A percentile compares a stretch with the other conserved stretches of the same genome.
Conservation (phyloP, 2,329 filamentous ascomycete genomes). For the Coniella lustricola region DNA sequence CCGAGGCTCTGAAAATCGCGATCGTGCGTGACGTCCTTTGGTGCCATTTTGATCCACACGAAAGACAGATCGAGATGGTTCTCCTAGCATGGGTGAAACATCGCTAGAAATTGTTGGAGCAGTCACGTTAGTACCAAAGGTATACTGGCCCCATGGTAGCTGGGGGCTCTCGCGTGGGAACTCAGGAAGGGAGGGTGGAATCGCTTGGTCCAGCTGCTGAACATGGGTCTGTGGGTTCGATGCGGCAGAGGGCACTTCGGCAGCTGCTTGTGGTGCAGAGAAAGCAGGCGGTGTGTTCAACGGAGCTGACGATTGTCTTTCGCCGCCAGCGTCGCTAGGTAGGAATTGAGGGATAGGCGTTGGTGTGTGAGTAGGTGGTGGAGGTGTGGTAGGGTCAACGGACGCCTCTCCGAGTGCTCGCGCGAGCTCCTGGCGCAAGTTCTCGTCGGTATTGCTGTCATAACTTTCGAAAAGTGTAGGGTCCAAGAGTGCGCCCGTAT, state of each 20-base stretch:
- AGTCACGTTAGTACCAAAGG: constrained; percentile 35
- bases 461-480: constrained; percentile 33
- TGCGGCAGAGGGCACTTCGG: neutral
- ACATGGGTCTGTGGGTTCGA: neutral
- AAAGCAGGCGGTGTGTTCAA: constrained; percentile 18
- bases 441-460: constrained; percentile 13
- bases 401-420: constrained; percentile 11
- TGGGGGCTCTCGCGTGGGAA: constrained; percentile 7
- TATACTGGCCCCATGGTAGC: constrained; percentile 49
- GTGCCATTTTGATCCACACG: constrained; percentile 46
- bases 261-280: constrained; percentile 15
- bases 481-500: constrained; percentile 44
- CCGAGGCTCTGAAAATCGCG: constrained; percentile 50
- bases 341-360: constrained; percentile 1
- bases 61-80: constrained; percentile 31
- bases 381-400: constrained; percentile 11
- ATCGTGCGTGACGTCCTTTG: constrained; percentile 45
- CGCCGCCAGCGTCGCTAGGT: neutral
- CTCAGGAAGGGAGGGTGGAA: neutral
- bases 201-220: neutral
- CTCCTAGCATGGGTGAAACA: constrained; percentile 10
- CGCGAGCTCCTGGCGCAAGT: constrained; percentile 9
- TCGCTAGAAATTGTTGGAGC: neutral
- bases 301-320: neutral
- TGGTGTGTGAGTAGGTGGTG: constrained; percentile 9